phyloP scores from a whole-genome alignment of 345 rosid genomes.

The Conringia planisiliqua region DNA sequence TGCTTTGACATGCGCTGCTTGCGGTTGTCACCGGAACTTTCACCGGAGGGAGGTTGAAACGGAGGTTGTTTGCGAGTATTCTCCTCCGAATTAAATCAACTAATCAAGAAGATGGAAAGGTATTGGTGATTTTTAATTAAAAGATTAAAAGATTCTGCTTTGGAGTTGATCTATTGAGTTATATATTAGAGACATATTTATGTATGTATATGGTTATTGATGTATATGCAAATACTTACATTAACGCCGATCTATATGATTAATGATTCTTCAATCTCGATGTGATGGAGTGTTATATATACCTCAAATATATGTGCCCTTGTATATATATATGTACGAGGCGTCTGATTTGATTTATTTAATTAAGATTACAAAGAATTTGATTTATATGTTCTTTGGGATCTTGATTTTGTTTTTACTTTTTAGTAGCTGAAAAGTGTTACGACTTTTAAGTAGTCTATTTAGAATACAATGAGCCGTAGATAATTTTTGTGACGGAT shows the following conservation, averaged over 20 bases:
- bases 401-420: background rate
- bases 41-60: slow-evolving; percentile 65
- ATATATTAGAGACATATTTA: background rate
- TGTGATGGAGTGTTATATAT: slow-evolving; percentile 1
- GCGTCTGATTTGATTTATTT: background rate
- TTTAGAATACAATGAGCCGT: background rate
- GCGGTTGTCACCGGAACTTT: slow-evolving; percentile 73
- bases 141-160: background rate
- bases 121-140: background rate
- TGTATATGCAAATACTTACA: slow-evolving; percentile 23
- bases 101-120: background rate
- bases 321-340: background rate
- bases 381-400: background rate
- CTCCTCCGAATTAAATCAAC: slow-evolving; percentile 43
- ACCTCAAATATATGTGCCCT: background rate
- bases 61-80: slow-evolving; percentile 56
- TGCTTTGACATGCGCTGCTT: slow-evolving; percentile 70
- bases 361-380: background rate
- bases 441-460: background rate
- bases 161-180: slow-evolving; percentile 5
- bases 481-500: background rate
- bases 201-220: slow-evolving; percentile 12
- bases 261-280: slow-evolving; percentile 6
- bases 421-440: background rate
- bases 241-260: slow-evolving; percentile 17